These are phyloP conservation scores for Polytrichum commune DNA, from an alignment of 225 moss, liverwort and hornwort species.

Conservation along the genomic window DNA sequence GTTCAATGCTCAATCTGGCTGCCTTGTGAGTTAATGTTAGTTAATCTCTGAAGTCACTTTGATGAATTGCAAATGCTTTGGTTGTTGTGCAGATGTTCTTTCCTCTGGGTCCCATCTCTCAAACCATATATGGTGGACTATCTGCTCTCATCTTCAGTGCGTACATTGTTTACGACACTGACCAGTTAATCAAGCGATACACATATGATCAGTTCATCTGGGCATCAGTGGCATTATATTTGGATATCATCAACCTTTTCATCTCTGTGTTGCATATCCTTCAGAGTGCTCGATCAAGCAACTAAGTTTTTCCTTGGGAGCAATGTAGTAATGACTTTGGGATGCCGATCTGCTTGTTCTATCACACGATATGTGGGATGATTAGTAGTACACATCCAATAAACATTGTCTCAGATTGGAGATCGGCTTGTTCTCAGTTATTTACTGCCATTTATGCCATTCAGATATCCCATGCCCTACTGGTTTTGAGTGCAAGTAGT, in stretches of 20 bases:
- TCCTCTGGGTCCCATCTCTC: conserved; percentile 69
- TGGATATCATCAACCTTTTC: conserved; percentile 96
- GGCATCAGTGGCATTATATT: conserved; percentile 88
- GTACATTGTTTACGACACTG: conserved; percentile 93
- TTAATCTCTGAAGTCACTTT: background rate
- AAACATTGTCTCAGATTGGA: too few species aligned
- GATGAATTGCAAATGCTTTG: too few species aligned
- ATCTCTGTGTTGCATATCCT: conserved; percentile 79
- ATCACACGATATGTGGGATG: too few species aligned
- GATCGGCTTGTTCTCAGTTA: too few species aligned
- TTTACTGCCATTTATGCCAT: too few species aligned
- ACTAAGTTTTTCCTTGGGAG: conserved; percentile 2
- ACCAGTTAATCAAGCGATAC: conserved; percentile 90
- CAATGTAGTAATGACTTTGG: too few species aligned
- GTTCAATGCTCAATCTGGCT: background rate
- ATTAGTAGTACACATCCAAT: too few species aligned
- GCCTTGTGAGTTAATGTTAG: background rate
- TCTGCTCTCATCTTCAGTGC: conserved; percentile 82
- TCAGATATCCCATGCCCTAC: too few species aligned
- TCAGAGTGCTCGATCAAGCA: conserved; percentile 59
- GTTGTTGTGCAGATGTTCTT: conserved; percentile 54
- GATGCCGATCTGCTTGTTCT: too few species aligned
- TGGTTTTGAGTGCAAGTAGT: too few species aligned
- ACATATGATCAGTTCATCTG: conserved; percentile 83
- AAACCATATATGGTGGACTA: conserved; percentile 77